A percentile compares a stretch with the other conserved stretches of the same genome.
These are phyloP conservation scores for Ochetophila trinervis DNA, from an alignment of 306 rosid genomes.

Conservation along the genomic window DNA sequence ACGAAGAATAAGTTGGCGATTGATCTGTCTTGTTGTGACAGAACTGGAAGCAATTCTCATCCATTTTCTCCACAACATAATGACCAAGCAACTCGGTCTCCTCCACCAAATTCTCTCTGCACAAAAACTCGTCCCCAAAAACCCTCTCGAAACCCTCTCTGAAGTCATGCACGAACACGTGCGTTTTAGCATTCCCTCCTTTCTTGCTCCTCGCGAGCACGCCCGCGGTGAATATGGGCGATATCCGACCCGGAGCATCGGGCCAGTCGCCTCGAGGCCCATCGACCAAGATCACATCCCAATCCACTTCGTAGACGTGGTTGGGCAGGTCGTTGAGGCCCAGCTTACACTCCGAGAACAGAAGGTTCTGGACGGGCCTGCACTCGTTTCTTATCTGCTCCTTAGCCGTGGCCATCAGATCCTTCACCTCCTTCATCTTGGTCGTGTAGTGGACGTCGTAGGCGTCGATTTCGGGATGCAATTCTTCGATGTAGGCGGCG, in stretches of 20 bases:
- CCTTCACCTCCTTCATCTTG: constrained; percentile 56
- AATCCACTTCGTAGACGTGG: constrained; percentile 86
- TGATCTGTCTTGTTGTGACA: constrained; percentile 42
- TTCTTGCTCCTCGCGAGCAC: constrained; percentile 87
- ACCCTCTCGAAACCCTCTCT: constrained; percentile 53
- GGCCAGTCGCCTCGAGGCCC: constrained; percentile 96
- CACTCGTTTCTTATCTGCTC: constrained; percentile 76
- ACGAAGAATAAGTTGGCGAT: constrained; percentile 23
- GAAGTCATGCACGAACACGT: constrained; percentile 81
- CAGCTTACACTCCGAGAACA: constrained; percentile 79
- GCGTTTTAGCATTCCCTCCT: constrained; percentile 84
- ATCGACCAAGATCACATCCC: constrained; percentile 87
- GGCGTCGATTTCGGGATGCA: constrained; percentile 90
- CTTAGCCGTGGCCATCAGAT: constrained; percentile 56
- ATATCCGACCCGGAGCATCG: constrained; percentile 82
- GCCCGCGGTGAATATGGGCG: constrained; percentile 84
- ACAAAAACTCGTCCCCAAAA: constrained; percentile 76
- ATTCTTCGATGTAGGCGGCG: constrained; percentile 76
- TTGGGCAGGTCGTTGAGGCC: constrained; percentile 90
- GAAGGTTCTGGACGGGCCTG: constrained; percentile 83
- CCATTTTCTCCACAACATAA: constrained; percentile 83
- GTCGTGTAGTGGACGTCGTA: constrained; percentile 94
- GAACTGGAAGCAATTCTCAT: constrained; percentile 60
- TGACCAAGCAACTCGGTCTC: constrained; percentile 63
- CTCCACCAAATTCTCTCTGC: constrained; percentile 79